These are phyloP conservation scores for Choanephora cucurbitarum DNA, from an alignment of 371 early-diverging fungal genomes.

Conservation along the genomic window DNA sequence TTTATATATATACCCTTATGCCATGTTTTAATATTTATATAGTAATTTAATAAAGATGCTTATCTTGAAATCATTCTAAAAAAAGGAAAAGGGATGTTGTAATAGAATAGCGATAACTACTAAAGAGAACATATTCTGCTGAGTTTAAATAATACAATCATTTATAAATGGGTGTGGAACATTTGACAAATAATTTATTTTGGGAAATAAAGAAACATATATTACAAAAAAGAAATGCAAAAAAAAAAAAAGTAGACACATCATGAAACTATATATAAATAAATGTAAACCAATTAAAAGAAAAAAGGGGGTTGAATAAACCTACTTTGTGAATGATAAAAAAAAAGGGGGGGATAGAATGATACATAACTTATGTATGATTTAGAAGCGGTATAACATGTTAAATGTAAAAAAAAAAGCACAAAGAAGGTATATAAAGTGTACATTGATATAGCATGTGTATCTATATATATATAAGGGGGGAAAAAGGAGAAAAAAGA, in stretches of 20 bases:
- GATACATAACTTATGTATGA: no score
- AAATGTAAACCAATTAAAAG: not conserved
- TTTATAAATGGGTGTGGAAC: slow-evolving; percentile 9
- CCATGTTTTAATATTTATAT: no score
- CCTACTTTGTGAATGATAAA: not conserved
- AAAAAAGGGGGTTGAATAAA: not conserved
- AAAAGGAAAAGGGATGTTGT: not conserved
- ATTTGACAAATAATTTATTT: slow-evolving; percentile 10
- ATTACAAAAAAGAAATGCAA: not conserved
- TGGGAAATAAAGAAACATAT: not conserved
- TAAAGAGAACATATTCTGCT: no score
- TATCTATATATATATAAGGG: not conserved
- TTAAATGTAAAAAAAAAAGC: not conserved
- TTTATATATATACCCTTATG: no score
- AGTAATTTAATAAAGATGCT: no score
- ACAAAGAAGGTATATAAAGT: not conserved
- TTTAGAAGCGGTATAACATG: not conserved
- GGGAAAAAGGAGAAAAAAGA: not conserved
- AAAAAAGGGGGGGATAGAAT: not conserved
- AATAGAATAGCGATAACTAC: no score
- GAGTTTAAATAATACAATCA: not conserved
- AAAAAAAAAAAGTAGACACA: not conserved
- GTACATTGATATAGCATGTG: not conserved
- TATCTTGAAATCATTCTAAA: no score
- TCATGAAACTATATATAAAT: not conserved